Evolutionary conservation across 768 basidiomycete genomes (phyloP).

Genomic region (Phanerodontia chrysosporium): DNA sequence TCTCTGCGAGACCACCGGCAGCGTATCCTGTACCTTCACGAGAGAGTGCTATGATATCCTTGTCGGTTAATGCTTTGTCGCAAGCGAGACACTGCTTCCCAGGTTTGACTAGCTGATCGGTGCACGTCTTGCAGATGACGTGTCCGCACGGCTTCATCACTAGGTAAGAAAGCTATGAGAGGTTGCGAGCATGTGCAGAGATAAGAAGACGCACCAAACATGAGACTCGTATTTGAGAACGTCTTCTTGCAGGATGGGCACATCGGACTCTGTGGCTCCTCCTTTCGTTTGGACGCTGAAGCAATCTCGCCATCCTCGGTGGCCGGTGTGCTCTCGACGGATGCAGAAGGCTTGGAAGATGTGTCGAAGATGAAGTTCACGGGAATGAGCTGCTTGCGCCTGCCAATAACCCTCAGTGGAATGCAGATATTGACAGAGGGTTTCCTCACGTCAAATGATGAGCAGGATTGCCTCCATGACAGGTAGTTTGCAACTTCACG

Average conservation of each 20-base stretch:
- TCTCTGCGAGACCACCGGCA: constrained; percentile 92
- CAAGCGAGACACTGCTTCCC: constrained; percentile 85
- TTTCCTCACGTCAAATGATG: constrained; percentile 72
- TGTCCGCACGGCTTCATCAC: constrained; percentile 88
- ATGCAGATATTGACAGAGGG: no score
- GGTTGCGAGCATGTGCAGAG: neutral
- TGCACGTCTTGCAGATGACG: constrained; percentile 88
- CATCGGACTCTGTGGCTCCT: constrained; percentile 60
- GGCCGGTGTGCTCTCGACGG: constrained; percentile 35
- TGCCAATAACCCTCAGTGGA: constrained; percentile 34
- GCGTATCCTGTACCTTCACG: constrained; percentile 98
- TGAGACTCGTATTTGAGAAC: constrained; percentile 71
- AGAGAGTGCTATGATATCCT: constrained; percentile 78
- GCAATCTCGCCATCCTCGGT: constrained; percentile 23
- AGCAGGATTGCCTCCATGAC: constrained; percentile 72
- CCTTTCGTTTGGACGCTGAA: constrained; percentile 31
- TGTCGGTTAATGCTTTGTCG: constrained; percentile 57
- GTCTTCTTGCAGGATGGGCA: constrained; percentile 87
- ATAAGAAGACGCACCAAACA: constrained; percentile 46
- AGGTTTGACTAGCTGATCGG: constrained; percentile 78
- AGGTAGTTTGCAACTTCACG: constrained; percentile 84
- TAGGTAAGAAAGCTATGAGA: constrained; percentile 21
- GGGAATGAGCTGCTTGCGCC: constrained; percentile 77
- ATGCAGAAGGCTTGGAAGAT: constrained; percentile 23
- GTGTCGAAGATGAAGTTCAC: constrained; percentile 71